Conservation (phyloP, 768 basidiomycete genomes). For the Agaricus subrufescens region DNA sequence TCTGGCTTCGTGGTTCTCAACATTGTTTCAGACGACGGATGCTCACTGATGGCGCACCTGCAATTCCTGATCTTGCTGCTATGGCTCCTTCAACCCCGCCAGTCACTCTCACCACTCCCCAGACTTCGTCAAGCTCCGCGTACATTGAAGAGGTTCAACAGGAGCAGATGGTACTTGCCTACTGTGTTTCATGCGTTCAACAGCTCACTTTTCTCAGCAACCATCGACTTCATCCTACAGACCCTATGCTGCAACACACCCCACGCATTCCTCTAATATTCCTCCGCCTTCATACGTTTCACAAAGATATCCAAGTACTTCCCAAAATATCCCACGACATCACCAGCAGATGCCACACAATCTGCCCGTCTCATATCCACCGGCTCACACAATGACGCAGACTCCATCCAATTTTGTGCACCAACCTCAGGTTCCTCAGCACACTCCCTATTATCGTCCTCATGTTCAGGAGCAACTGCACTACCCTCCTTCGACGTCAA, state of each 20-base stretch:
- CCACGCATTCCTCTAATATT: neutral
- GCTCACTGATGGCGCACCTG: neutral
- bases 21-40: neutral
- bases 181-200: neutral
- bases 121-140: neutral
- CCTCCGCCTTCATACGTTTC: neutral
- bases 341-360: neutral
- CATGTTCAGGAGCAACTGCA: neutral
- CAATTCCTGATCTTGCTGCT: neutral
- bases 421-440: neutral
- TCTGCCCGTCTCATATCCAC: neutral
- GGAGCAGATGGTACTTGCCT: slow-evolving; percentile 17
- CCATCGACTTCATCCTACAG: neutral
- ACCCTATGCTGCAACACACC: neutral
- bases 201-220: neutral
- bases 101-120: neutral
- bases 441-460: neutral
- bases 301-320: neutral
- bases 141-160: slow-evolving; percentile 8
- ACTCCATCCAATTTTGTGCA: neutral
- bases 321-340: neutral
- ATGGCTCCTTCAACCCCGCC: neutral
- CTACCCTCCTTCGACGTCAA: neutral
- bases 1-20: neutral
- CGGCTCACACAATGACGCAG: neutral